Percentiles rank a stretch among this genome's conserved stretches.
These are phyloP conservation scores for Trametes hirsuta DNA, from an alignment of 1,284 basidiomycete genomes.

Conservation along the genomic window DNA sequence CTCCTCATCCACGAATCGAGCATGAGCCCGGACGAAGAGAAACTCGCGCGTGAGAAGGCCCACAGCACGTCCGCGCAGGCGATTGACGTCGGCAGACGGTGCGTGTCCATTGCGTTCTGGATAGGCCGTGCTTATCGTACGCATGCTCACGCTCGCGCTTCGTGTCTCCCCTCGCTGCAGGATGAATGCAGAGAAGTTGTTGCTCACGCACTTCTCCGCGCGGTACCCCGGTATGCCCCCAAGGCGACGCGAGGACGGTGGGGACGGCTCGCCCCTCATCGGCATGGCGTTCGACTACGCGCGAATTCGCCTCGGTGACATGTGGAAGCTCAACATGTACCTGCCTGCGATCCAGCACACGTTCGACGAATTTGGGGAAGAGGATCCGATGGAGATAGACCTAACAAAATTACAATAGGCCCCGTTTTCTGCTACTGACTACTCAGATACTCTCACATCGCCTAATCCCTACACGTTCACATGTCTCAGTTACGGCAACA, in stretches of 20 bases:
- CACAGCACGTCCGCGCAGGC: constrained; percentile 93
- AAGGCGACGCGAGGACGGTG: constrained; percentile 3
- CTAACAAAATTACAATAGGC: constrained; percentile 22
- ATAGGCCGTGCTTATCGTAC: not conserved
- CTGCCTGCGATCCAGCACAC: constrained; percentile 71
- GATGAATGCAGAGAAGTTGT: constrained; percentile 82
- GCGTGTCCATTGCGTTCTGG: constrained; percentile 26
- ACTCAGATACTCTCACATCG: not conserved
- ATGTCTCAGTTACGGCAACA: not conserved
- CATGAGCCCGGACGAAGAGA: constrained; percentile 77
- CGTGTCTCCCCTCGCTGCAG: constrained; percentile 40
- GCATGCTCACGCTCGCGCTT: not conserved
- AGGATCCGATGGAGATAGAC: constrained; percentile 23
- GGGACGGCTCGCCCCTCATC: constrained; percentile 42
- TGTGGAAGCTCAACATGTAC: constrained; percentile 83
- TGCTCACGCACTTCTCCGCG: constrained; percentile 95
- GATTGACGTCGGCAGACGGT: constrained; percentile 75
- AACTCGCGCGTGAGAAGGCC: constrained; percentile 76
- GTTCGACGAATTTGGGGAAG: constrained; percentile 61
- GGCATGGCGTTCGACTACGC: constrained; percentile 85
- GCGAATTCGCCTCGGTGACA: constrained; percentile 70
- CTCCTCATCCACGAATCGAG: constrained; percentile 95
- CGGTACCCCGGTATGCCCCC: constrained; percentile 89
- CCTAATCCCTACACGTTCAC: not conserved
- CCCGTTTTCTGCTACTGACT: not conserved